A percentile compares a stretch with the other conserved stretches of the same genome.
Evolutionary conservation across 2,329 filamentous ascomycete species (phyloP).

Genomic region (Claviceps monticola): DNA sequence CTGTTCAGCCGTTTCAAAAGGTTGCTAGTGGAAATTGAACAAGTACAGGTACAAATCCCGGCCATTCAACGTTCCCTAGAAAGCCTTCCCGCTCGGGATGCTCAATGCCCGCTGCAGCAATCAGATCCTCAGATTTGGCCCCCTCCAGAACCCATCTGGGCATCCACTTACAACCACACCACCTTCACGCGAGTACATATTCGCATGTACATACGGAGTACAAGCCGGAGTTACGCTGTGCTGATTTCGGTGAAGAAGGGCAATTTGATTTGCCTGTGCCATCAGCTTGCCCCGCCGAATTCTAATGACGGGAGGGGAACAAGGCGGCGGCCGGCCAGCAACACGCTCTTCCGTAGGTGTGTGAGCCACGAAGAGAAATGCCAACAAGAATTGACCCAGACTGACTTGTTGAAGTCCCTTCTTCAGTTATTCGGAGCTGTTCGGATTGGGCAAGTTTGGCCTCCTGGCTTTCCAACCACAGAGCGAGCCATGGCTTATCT

Average conservation of each 20-base stretch:
- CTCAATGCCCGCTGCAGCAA: conserved; percentile 2
- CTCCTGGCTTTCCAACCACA: background rate
- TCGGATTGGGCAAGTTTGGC: background rate
- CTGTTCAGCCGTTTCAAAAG: conserved; percentile 18
- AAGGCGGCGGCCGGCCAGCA: conserved; percentile 2
- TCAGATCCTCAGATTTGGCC: conserved; percentile 3
- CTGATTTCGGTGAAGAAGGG: conserved; percentile 12
- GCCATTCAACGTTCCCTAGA: background rate
- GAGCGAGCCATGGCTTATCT: conserved; percentile 3
- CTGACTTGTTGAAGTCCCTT: background rate
- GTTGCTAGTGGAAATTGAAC: conserved; percentile 3
- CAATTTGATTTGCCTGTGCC: conserved; percentile 12
- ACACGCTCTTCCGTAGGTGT: background rate
- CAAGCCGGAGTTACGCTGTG: conserved; percentile 9
- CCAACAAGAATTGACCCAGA: background rate
- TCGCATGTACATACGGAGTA: too few species aligned
- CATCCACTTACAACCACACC: conserved; percentile 3
- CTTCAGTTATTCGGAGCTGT: background rate
- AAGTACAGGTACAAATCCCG: conserved; percentile 4
- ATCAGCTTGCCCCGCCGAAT: too few species aligned
- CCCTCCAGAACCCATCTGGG: background rate
- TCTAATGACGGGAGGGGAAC: too few species aligned
- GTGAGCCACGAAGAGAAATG: background rate
- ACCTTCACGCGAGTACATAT: conserved; percentile 1
- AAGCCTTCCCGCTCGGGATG: conserved; percentile 1